A percentile compares a stretch with the other conserved stretches of the same genome.
Evolutionary conservation across 2,329 filamentous ascomycete species (phyloP).

Genomic region (Penicillium olsonii): DNA sequence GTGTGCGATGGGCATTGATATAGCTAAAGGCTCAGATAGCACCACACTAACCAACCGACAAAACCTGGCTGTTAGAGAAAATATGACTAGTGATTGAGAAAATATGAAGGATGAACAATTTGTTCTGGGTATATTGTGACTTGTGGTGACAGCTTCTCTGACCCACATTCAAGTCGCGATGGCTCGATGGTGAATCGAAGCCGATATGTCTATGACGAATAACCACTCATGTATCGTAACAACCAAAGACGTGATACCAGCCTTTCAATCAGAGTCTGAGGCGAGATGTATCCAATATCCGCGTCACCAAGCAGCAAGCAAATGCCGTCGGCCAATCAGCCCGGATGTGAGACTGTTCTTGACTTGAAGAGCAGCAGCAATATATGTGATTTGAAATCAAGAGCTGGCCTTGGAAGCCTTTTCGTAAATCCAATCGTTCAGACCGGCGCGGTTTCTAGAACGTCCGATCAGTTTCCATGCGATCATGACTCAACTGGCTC

Average conservation of each 20-base stretch:
- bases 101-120: conserved; percentile 1
- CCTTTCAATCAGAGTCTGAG: neutral
- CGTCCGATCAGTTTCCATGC: conserved; percentile 12
- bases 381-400: conserved; percentile 12
- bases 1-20: neutral
- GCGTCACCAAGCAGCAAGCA: conserved; percentile 4
- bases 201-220: conserved; percentile 8
- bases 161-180: conserved; percentile 4
- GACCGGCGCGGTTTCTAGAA: conserved; percentile 72
- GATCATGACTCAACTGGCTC: neutral
- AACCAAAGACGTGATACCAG: neutral
- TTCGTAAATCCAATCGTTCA: conserved; percentile 98
- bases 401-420: conserved; percentile 55
- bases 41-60: no score
- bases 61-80: no score
- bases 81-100: neutral
- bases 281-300: conserved; percentile 4
- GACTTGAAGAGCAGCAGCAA: conserved; percentile 12
- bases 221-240: conserved; percentile 1
- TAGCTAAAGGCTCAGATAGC: no score
- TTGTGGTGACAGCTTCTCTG: neutral
- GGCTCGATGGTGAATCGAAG: conserved; percentile 6
- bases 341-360: conserved; percentile 18
- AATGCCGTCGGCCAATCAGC: conserved; percentile 21
- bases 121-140: conserved; percentile 22